These are phyloP conservation scores for Naganishia onofrii DNA, from an alignment of 768 basidiomycete species.

Conservation along the genomic window DNA sequence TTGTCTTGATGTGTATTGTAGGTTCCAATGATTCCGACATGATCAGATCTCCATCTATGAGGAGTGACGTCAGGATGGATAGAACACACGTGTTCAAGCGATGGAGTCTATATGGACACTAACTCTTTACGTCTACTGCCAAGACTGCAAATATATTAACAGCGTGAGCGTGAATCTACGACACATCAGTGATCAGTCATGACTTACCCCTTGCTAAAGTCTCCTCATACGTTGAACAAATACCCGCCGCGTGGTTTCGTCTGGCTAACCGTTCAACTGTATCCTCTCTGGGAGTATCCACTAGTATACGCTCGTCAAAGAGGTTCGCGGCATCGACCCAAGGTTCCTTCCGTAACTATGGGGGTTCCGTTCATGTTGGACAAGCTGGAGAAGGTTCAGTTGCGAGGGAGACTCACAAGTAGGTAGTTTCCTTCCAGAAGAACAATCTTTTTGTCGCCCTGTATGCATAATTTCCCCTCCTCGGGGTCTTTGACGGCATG, in stretches of 20 bases:
- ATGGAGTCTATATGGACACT: background rate
- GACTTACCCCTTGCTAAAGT: constrained; percentile 19
- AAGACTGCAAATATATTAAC: constrained; percentile 8
- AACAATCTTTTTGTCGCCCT: constrained; percentile 69
- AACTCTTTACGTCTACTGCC: constrained; percentile 9
- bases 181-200: background rate
- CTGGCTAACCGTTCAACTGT: constrained; percentile 27
- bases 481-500: constrained; percentile 84
- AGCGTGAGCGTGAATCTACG: background rate
- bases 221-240: constrained; percentile 20
- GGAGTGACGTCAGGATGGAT: background rate
- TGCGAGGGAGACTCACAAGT: background rate
- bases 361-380: background rate
- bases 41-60: constrained; percentile 13
- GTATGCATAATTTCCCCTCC: constrained; percentile 61
- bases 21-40: constrained; percentile 18
- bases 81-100: too few relatives aligned
- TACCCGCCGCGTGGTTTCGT: constrained; percentile 15
- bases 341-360: constrained; percentile 13
- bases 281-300: background rate
- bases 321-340: constrained; percentile 4
- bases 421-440: constrained; percentile 71
- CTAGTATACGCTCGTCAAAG: constrained; percentile 22
- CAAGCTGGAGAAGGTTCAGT: too few relatives aligned
- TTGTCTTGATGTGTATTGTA: constrained; percentile 14